Evolutionary conservation across 2,329 filamentous ascomycete genomes (phyloP).

Genomic region (Basipetospora chlamydospora): DNA sequence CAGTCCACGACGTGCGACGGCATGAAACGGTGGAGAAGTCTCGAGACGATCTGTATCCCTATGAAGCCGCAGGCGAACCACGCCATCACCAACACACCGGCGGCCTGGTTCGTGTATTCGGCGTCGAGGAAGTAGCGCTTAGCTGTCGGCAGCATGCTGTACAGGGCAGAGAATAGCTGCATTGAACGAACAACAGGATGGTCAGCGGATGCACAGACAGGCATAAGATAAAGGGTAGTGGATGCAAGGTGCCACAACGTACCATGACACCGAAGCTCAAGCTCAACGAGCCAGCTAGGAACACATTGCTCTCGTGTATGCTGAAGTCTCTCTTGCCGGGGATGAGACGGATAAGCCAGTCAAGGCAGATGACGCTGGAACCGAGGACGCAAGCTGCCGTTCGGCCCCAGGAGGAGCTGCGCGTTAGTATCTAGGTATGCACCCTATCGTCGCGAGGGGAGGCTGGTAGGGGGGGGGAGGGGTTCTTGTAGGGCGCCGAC

Average conservation of each 20-base stretch:
- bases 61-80: conserved; percentile 60
- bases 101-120: conserved; percentile 49
- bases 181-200: background rate
- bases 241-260: conserved; percentile 16
- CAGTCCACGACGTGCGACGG: conserved; percentile 72
- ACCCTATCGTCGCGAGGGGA: no score
- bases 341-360: conserved; percentile 58
- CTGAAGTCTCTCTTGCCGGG: conserved; percentile 64
- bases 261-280: conserved; percentile 96
- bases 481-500: no score
- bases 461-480: background rate
- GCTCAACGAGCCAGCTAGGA: conserved; percentile 77
- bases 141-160: conserved; percentile 83
- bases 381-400: conserved; percentile 51
- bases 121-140: conserved; percentile 61
- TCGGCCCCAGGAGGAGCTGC: no score
- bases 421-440: conserved; percentile 2
- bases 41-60: conserved; percentile 60
- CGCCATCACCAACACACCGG: conserved; percentile 53
- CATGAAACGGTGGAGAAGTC: conserved; percentile 57
- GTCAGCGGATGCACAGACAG: background rate
- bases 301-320: conserved; percentile 79
- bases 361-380: conserved; percentile 75
- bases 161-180: conserved; percentile 81
- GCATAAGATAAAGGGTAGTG: background rate